Conservation (phyloP, 116 monocot species). For the Trichopus zeylanicus region DNA sequence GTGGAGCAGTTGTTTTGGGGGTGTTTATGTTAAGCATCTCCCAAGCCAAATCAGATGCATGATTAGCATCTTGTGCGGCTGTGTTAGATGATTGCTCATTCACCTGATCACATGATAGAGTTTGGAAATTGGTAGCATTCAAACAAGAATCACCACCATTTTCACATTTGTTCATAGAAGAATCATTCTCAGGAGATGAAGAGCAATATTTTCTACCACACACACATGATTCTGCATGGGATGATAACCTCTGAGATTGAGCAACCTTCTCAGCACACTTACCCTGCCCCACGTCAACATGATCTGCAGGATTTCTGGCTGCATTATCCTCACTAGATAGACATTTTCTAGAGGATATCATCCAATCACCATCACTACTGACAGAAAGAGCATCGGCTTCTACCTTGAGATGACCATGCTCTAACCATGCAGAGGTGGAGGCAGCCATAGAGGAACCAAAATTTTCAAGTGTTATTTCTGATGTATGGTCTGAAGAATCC, state of each 20-base stretch:
- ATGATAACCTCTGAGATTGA: conserved; percentile 2
- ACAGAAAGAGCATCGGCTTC: conserved; percentile 26
- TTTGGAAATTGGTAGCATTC: conserved; percentile 7
- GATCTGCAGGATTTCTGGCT: conserved; percentile 7
- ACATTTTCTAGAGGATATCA: conserved; percentile 12
- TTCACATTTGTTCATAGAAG: conserved; percentile 38
- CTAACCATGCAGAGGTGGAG: conserved; percentile 7
- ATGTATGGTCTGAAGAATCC: conserved; percentile 28
- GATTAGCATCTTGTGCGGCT: background rate
- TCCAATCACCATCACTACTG: conserved; percentile 26
- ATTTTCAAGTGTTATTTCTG: conserved; percentile 25
- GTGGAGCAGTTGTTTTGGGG: conserved; percentile 26
- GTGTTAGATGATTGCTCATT: conserved; percentile 12
- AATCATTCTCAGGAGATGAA: conserved; percentile 22
- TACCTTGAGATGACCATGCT: conserved; percentile 14
- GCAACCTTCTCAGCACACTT: conserved; percentile 6
- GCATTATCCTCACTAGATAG: conserved; percentile 10
- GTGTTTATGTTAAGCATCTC: too few species aligned
- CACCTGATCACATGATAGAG: conserved; percentile 8
- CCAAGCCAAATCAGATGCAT: conserved; percentile 16
- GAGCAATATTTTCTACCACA: conserved; percentile 23
- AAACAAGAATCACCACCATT: conserved; percentile 16
- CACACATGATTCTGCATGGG: conserved; percentile 4
- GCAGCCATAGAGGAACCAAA: conserved; percentile 12
- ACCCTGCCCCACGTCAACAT: conserved; percentile 10